Evolutionary conservation across 2,329 filamentous ascomycete genomes (phyloP).

Genomic region (Cylindrodendrum hubeiense): DNA sequence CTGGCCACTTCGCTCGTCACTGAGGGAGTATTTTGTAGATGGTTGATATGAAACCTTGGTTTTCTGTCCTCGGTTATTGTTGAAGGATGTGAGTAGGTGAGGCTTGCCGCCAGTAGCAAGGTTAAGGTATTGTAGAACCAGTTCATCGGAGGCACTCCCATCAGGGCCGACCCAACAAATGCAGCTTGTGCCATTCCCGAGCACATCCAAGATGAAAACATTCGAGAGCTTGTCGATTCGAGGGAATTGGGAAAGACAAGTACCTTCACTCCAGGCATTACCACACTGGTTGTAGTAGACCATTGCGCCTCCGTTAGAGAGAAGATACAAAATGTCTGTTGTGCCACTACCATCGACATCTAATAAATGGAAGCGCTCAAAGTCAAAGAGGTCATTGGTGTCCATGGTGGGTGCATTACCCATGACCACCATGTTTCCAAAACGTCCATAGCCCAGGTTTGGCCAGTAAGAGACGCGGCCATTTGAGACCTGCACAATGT

Average conservation of each 20-base stretch:
- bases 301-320: neutral
- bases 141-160: neutral
- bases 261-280: neutral
- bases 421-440: neutral
- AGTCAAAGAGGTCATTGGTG: neutral
- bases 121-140: neutral
- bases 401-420: neutral
- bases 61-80: neutral
- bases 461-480: neutral
- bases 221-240: neutral
- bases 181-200: slow-evolving; percentile 9
- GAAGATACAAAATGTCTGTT: slow-evolving; percentile 6
- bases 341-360: slow-evolving; percentile 10
- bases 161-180: slow-evolving; percentile 2
- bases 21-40: neutral
- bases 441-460: neutral
- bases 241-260: neutral
- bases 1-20: neutral
- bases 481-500: neutral
- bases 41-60: neutral
- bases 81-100: neutral
- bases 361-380: slow-evolving; percentile 6
- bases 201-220: slow-evolving; percentile 6
- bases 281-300: slow-evolving; percentile 5
- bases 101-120: neutral